Evolutionary conservation across 2,329 filamentous ascomycete species (phyloP), one percentile per base, ranked within the genome.

Genomic region (Sordariomycetes sp.): DNA sequence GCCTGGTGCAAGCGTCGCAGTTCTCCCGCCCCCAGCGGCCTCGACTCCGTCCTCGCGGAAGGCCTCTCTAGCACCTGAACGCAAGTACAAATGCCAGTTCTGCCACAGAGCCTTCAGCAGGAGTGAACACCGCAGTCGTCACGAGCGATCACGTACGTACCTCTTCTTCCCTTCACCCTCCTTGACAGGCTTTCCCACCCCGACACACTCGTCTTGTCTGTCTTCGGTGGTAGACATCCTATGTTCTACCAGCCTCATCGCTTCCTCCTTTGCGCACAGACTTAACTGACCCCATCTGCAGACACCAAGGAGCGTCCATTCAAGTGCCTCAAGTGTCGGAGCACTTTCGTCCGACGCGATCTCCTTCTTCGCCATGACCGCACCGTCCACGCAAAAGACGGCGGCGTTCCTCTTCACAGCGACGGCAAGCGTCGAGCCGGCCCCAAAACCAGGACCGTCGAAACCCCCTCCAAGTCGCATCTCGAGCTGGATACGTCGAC

Each of bases 31-130:
- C 54, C 61, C 75, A 49, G 72, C 75, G 54, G 67, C 76, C 54
- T 75, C 86, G 54, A 75, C 79, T 54, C 73, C 82, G 56, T 74
- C 75, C 49, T 72, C 81, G 53, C 79, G 84, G 62, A 94, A 93
- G 65, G 63, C 81, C 46, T 70, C 82, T 41, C 66, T 80, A 49
- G 81, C 78, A 49, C 86, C 88, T 37, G 92, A 96, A 70, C 90
- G 93, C 71, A 94, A 95, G 66, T 98, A 98, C 78, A 95, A 96
- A 63, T 98, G 92, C 68, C 87, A 94, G 70, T 96, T 94, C 64
- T 96, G 92, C 70, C 88, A 88, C 65, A 77, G 92, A 61, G 92
- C 92, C 44, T 98, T 98, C 61, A 95, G 88, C 67, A 75, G 92
- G 60, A 94, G 87, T 61, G 92, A 98, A 64, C 92, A 98, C 63